Evolutionary conservation across 352 stramenopile genomes (phyloP), one percentile per base, ranked within the genome.

Genomic region (Phytophthora kernoviae): DNA sequence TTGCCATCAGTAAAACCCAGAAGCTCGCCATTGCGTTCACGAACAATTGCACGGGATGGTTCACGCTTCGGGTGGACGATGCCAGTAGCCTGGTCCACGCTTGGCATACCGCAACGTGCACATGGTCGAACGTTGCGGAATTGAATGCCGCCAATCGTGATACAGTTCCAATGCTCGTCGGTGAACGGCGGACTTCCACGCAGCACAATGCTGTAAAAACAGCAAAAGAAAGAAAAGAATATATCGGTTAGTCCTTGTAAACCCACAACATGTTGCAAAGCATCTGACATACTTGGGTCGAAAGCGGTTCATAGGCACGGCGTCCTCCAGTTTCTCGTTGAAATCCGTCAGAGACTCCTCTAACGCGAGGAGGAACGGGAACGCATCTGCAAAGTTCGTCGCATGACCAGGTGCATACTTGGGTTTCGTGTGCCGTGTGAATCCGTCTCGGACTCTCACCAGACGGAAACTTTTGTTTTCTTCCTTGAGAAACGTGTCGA

Each of bases 121-220:
- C 86, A 94, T 5, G 84, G 84, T 34, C 87, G 84, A 18, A 91
- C 78, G 30, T 93, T 92, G 27, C 81, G 79, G 45, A 96, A 90
- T 18, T 52, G 63, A 2, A 91, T 33, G 0, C 60, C 67, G 3
- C 65, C 69, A 52, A 91, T 86, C 7, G 67, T 74, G 49, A 94
- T 62, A 40, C 62, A 77, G 62, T 84, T 84, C 84, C 84, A 96
- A 17, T 70, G 43, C 50, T 96, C 88, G 39, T 95, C 86, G 0
- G 77, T 83, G 39, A 91, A 96, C 2, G 82, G 59, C 3, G 84
- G 75, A 14, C 60, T 71, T 2, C 81, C 82, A 11, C 60, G 68
- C n/a, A 96, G 34, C 18, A 96, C 75, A 50, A 96, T 93, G 49
- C 84, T 93, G 46, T 3, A 33, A 37, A 11, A 64, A 10, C 10